Percentiles rank a stretch among this genome's conserved stretches.
These are phyloP conservation scores for Aureobasidium zeae DNA, from an alignment of 2,329 filamentous ascomycete species.

Conservation along the genomic window DNA sequence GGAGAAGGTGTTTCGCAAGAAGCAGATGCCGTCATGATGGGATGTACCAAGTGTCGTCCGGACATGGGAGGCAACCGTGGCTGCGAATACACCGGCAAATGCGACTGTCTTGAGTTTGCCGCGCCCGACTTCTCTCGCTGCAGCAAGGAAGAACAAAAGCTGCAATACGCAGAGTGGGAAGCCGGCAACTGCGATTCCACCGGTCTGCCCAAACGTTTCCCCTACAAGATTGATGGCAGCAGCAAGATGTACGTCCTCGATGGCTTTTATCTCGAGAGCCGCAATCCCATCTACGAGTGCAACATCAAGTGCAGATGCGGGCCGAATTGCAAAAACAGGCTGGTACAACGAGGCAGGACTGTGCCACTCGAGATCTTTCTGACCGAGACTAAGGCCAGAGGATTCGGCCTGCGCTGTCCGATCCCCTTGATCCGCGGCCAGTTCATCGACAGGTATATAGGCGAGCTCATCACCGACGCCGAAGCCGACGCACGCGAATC, in stretches of 20 bases:
- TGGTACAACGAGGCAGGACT: conserved; percentile 64
- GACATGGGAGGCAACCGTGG: conserved; percentile 43
- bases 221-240: conserved; percentile 42
- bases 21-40: conserved; percentile 51
- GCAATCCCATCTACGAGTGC: conserved; percentile 65
- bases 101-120: conserved; percentile 59
- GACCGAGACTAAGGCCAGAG: conserved; percentile 54
- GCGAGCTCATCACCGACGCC: conserved; percentile 43
- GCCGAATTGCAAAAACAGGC: conserved; percentile 58
- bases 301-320: conserved; percentile 61
- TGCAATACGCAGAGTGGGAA: conserved; percentile 22
- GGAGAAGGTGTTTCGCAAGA: conserved; percentile 52
- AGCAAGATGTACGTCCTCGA: conserved; percentile 30
- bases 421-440: conserved; percentile 60
- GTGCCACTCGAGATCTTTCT: conserved; percentile 69
- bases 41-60: conserved; percentile 54
- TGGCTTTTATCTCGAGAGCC: conserved; percentile 34
- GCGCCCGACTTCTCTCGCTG: conserved; percentile 34
- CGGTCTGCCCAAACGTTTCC: conserved; percentile 46
- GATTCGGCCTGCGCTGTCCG: conserved; percentile 57
- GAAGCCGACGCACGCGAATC: conserved; percentile 58
- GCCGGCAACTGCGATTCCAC: conserved; percentile 24
- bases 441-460: conserved; percentile 72
- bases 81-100: conserved; percentile 56
- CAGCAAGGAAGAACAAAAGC: conserved; percentile 17